Base-by-base conservation (phyloP, 345 rosid genomes). In the Rhodamnia rubescens region DNA sequence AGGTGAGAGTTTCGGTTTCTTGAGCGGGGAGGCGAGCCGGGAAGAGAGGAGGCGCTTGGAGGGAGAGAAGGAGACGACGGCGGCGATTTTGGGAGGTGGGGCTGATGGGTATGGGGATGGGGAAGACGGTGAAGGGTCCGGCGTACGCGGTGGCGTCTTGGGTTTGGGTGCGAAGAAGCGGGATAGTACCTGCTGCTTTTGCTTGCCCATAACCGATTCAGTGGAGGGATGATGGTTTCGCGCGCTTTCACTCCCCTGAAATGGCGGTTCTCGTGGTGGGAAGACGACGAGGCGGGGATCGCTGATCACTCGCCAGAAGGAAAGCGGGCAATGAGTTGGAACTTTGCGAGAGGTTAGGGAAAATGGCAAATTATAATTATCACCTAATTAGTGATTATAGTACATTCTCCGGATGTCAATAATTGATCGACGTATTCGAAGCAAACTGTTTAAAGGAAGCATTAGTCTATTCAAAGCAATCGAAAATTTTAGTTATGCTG, bases 81-180 rank as follows among this genome's bases (percentile, higher is more conserved):
- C 89, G 40, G 94, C 83, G 32, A 96, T 88, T 89, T 92, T 95
- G 81, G 91, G 92, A 16, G 93, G 58, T 53, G 90, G 75, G 83
- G 84, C 53, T 74, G 90, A 85, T n/a, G 86, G 15, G 20, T 87
- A 83, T 4, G 86, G 15, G 20, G 88, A 83, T 4, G 87, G n/a
- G 36, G 89, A 52, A 3, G 90, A 74, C 11, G 92, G 82, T 0
- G 85, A 36, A 40, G 86, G 58, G 13, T 87, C 82, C 5, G 84
- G 18, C 9, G 85, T 8, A 14, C 69, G 36, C 29, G 87, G 80
- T 2, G 89, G 82, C 86, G 87, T 64, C 87, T 92, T 93, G 84
- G 97, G 86, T 89, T 94, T 94, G 42, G 96, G 95, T 82, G 97
- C 91, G 84, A 96, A 96, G 93, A 96, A 96, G 88, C 97, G 95